Evolutionary conservation across 345 rosid genomes (phyloP), one percentile per base, ranked within the genome.

Genomic region (Turritis glabra): DNA sequence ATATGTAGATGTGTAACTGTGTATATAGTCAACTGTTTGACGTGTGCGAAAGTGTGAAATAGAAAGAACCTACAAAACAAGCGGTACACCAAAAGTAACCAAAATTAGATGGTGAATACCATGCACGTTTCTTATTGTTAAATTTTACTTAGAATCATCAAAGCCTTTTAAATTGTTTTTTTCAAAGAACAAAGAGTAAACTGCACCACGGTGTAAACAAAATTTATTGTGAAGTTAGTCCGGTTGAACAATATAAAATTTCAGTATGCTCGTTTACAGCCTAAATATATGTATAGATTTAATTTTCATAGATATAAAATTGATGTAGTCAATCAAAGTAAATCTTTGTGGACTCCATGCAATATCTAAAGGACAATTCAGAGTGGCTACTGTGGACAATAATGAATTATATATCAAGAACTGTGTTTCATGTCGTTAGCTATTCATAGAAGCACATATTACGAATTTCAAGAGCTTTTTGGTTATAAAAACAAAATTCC

Each of bases 311-410:
- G 30, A 23, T 22, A 5, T 13, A 53, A 29, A 27, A n/a, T 4
- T 55, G 59, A 54, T n/a, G 30, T 3, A n/a, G 38, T 29, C 37
- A 55, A 17, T 21, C 63, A 68, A 27, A 43, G 27, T 15, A 21
- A 65, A 65, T 48, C 11, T 37, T n/a, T 53, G 40, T 57, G 74
- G 57, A 22, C 8, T 44, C 57, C 44, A 58, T 70, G 19, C 66
- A 70, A 47, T 46, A 48, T 18, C 40, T 60, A 26, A 60, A 10
- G 59, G 59, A 48, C 68, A 60, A 23, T 40, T 35, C 68, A 48
- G 60, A 23, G 33, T 46, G 14, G 29, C 40, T 37, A 17, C 75
- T 60, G 68, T 47, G 62, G 40, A 60, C 8, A 60, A 18, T 58
- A 60, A 60, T 71, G 40, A 33, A 33, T 11, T 37, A 38, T 38